phyloP scores from a whole-genome alignment of 768 basidiomycete species.

The Rhizopogon vulgaris region DNA sequence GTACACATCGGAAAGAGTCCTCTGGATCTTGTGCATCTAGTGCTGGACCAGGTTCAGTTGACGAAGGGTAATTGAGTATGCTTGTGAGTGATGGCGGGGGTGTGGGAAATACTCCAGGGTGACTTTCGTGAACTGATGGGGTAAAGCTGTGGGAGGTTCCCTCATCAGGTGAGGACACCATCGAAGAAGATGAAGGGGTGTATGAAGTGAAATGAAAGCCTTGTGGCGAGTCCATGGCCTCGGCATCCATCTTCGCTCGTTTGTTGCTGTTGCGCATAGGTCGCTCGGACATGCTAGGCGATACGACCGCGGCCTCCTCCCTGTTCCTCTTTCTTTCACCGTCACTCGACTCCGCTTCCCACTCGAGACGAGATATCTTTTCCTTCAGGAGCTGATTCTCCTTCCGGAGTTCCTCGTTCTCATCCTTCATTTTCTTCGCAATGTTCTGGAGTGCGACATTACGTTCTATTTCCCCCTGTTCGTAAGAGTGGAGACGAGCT shows the following conservation, averaged over 20 bases:
- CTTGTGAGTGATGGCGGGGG: slow-evolving; percentile 21
- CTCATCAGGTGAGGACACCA: slow-evolving; percentile 47
- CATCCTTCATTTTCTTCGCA: slow-evolving; percentile 80
- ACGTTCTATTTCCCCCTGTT: slow-evolving; percentile 87
- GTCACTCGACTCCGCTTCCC: slow-evolving; percentile 24
- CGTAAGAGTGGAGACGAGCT: slow-evolving; percentile 77
- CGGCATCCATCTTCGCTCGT: slow-evolving; percentile 26
- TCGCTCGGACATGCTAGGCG: slow-evolving; percentile 18
- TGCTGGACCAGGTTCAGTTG: slow-evolving; percentile 20
- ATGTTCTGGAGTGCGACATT: slow-evolving; percentile 79
- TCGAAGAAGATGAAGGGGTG: slow-evolving; percentile 37
- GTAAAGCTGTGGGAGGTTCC: slow-evolving; percentile 24
- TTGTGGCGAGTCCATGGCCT: slow-evolving; percentile 14
- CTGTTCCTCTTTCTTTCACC: slow-evolving; percentile 55
- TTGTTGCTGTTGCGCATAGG: slow-evolving; percentile 26
- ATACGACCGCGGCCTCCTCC: slow-evolving; percentile 40
- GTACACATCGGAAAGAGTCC: slow-evolving; percentile 50
- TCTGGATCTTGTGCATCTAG: slow-evolving; percentile 27
- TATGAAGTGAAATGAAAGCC: slow-evolving; percentile 19
- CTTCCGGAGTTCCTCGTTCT: slow-evolving; percentile 67
- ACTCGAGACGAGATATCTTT: slow-evolving; percentile 37
- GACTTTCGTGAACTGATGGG: slow-evolving; percentile 21
- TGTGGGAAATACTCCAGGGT: slow-evolving; percentile 22
- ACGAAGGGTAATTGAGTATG: slow-evolving; percentile 33
- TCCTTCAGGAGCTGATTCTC: slow-evolving; percentile 63